Base-by-base conservation (phyloP, 441 rosid genomes). In the Theobroma grandiflorum region DNA sequence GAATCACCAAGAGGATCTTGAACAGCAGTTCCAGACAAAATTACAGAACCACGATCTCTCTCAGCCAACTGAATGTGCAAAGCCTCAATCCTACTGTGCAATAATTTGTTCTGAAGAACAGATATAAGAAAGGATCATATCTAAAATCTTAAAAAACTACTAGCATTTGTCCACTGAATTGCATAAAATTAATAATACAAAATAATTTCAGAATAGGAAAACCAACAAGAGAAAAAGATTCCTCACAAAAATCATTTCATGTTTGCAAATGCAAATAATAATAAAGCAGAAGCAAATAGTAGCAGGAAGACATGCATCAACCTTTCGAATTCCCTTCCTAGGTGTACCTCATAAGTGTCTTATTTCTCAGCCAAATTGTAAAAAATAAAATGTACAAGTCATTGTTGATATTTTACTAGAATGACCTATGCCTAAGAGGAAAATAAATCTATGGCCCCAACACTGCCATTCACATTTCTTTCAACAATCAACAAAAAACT, bases 31-130 rank as follows among this genome's bases (percentile, higher is more conserved):
- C 83, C 86, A 76, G 91, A 85, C 79, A 88, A 85, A 78, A 79
- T 85, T 79, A 93, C 91, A 73, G 83, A 88, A 69, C 47, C 79
- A 73, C 90, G 88, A 80, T 91, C 96, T 82, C 85, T 95, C 91
- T 93, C 96, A 53, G 98, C 96, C 80, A 91, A 81, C 77, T 91
- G 94, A 83, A 94, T 92, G 85, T 95, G 98, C 89, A 92, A 82
- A 80, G 99, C 99, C 90, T 94, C 99, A 81, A 97, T 91, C 79
- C 92, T 90, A 82, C 89, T 88, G 74, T 92, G 99, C 83, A 97
- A 82, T 83, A 95, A 80, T 82, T 94, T 94, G 88, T 97, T 97
- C 99, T 97, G 91, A 83, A 81, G 57, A 73, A 86, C 35, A 80
- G 52, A 64, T 6, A 74, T 72, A 72, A 66, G 35, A 74, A 79